These are phyloP conservation scores for Fusarium pininemorale DNA, from an alignment of 2,329 filamentous ascomycete species.

Conservation along the genomic window DNA sequence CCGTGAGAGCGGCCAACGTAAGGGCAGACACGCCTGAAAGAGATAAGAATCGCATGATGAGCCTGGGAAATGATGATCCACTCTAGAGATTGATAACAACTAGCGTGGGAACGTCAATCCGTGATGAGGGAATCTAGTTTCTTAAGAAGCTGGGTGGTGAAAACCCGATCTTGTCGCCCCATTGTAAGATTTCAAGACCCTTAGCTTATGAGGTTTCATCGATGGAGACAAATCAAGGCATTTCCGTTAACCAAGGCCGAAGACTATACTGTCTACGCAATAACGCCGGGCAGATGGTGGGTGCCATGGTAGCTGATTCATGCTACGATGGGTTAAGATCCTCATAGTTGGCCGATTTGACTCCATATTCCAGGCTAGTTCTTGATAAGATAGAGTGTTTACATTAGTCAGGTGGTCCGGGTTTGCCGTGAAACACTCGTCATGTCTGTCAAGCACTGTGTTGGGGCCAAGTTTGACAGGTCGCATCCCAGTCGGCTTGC, in stretches of 20 bases:
- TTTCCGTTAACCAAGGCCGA: neutral
- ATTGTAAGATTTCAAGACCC: neutral
- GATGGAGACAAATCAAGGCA: neutral
- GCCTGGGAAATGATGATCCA: neutral
- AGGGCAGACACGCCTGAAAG: neutral
- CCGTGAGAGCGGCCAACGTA: neutral
- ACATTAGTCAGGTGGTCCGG: neutral
- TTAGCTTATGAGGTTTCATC: neutral
- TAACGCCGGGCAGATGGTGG: neutral
- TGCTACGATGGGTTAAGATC: neutral
- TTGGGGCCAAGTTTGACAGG: neutral
- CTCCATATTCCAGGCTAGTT: neutral
- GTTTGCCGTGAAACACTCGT: neutral
- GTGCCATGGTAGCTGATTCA: neutral
- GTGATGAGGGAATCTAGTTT: neutral
- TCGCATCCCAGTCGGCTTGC: neutral
- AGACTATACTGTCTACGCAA: neutral
- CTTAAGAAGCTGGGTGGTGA: neutral
- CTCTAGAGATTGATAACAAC: neutral
- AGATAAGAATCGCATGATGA: constrained; percentile 6
- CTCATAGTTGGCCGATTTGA: neutral
- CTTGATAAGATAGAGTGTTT: neutral
- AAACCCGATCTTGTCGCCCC: neutral
- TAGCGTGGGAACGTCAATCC: neutral
- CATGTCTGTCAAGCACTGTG: neutral